Evolutionary conservation across 2,329 filamentous ascomycete genomes (phyloP), one percentile per base, ranked within the genome.

Genomic region (Alternaria arborescens): DNA sequence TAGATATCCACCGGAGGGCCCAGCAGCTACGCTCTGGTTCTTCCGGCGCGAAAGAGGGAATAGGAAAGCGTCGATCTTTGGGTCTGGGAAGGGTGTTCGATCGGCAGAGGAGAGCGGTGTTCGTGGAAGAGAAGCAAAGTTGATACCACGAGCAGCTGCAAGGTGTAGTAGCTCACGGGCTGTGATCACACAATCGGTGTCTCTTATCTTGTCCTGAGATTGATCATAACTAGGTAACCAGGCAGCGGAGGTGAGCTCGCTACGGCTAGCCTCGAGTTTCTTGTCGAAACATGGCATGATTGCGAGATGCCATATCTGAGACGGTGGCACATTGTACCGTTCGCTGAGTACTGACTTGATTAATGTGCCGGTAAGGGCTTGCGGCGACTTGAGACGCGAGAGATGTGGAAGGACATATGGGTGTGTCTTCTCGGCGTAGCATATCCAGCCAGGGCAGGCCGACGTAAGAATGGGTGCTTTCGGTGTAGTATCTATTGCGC

Each of bases 281-380:
- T 99, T 99, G 79, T 99, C 95, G 78, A 99, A 98, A 78, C 95
- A 99, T 20, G 95, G 95, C 95, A 99, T 99, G 46, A 99, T 85
- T 12, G 94, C 93, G 54, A 98, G 80, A 78, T 98, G 94, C 92
- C 94, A 99, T 76, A 99, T 93, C 68, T 89, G 88, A 64, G 89
- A 88, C 0, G 93, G 91, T 1, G 89, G 79, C 50, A 97, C 88
- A 34, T 87, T 87, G 63, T 94, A 85, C 53, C 83, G 85, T 67
- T 87, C 88, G 78, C 91, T 93, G 36, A 99, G 81, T 0, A 91
- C 87, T 0, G 93, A 94, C 80, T 99, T 99, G 56, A 99, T 78
- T 42, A 98, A 84, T 0, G 93, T 97, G 12, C 95, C 95, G 66
- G 92, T 91, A 53, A 99, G 81, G 26, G 95, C 94, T 79, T 99